Evolutionary conservation across 352 stramenopile genomes (phyloP).

Genomic region (Globisporangium orthogonon): DNA sequence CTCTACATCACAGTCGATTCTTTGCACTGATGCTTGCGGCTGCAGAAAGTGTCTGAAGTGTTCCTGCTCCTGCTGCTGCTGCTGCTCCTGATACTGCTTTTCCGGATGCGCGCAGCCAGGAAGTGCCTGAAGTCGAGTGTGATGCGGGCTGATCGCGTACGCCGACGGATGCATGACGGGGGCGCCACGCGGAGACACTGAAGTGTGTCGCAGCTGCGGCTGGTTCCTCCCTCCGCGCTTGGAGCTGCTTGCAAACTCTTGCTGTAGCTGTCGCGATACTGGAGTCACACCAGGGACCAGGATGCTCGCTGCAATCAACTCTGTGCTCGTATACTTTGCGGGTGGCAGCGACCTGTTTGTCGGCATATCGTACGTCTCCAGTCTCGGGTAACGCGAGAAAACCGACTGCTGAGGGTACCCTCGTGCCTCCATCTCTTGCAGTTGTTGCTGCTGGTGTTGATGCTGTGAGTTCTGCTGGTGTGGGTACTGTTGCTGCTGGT

Average conservation of each 20-base stretch:
- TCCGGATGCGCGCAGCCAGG: neutral
- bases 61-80: neutral
- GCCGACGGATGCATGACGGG: constrained; percentile 6
- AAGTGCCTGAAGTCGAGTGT: constrained; percentile 1
- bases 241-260: neutral
- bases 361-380: neutral
- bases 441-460: neutral
- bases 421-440: neutral
- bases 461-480: neutral
- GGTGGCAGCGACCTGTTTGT: neutral
- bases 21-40: neutral
- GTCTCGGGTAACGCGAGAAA: neutral
- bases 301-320: constrained; percentile 9
- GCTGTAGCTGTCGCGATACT: neutral
- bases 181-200: constrained; percentile 3
- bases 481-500: neutral
- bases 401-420: neutral
- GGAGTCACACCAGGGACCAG: neutral
- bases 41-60: constrained; percentile 2
- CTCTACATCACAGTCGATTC: neutral
- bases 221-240: neutral
- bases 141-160: constrained; percentile 14
- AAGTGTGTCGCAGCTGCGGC: constrained; percentile 3
- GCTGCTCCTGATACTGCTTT: constrained; percentile 2
- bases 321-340: constrained; percentile 10